phyloP scores from a whole-genome alignment of 495 filamentous ascomycete species.

The Lichina pygmaea region DNA sequence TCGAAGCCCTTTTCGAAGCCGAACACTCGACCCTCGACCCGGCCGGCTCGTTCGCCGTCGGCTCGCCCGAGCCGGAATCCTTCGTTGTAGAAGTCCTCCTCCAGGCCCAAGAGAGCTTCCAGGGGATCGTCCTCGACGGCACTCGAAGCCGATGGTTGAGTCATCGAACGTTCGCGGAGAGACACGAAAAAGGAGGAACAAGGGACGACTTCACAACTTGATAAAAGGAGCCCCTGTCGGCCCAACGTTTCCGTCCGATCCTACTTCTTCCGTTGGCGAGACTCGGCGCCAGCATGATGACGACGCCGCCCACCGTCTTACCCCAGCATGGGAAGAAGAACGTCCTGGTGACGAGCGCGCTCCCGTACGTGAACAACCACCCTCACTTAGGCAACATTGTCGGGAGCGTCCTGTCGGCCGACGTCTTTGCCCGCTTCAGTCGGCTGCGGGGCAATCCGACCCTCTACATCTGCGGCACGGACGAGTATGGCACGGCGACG shows the following conservation, averaged over 20 bases:
- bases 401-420: slow-evolving; percentile 62
- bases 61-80: slow-evolving; percentile 48
- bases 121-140: slow-evolving; percentile 24
- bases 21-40: slow-evolving; percentile 66
- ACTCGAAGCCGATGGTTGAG: neutral
- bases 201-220: too few relatives aligned
- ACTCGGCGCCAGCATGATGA: neutral
- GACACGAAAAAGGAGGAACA: too few relatives aligned
- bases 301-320: slow-evolving; percentile 12
- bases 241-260: slow-evolving; percentile 2
- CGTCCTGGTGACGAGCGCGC: slow-evolving; percentile 22
- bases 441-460: slow-evolving; percentile 25
- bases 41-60: slow-evolving; percentile 60
- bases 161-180: neutral
- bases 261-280: neutral
- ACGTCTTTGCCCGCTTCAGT: slow-evolving; percentile 41
- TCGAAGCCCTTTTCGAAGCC: slow-evolving; percentile 84
- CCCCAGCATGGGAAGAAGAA: slow-evolving; percentile 20
- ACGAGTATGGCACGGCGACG: slow-evolving; percentile 16
- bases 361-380: slow-evolving; percentile 86
- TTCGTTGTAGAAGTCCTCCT: slow-evolving; percentile 60
- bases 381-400: slow-evolving; percentile 89
- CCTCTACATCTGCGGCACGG: slow-evolving; percentile 17
- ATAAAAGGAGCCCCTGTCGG: too few relatives aligned
- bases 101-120: slow-evolving; percentile 46